Evolutionary conservation across 2,329 filamentous ascomycete genomes (phyloP), one percentile per base, ranked within the genome.

Genomic region (Geoglossum cookeanum): DNA sequence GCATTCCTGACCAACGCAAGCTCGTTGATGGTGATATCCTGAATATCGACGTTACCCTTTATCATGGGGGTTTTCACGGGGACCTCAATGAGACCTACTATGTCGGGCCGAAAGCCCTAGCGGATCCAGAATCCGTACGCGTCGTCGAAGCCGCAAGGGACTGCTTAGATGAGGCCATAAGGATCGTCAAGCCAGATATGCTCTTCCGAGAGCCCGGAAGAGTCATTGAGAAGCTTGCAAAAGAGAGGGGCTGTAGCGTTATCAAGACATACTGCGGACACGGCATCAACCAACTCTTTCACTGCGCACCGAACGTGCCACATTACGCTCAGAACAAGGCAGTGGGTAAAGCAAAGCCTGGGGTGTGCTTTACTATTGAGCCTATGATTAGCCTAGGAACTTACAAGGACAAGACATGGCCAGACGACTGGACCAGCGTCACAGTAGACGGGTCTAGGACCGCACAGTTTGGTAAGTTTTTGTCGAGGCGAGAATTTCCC

Each of bases 41-140:
- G 66, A 98, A 98, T 73, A 89, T 98, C 62, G 92, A 98, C 64
- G 87, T 98, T 4, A 90, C 89, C 0, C 74, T 98, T 48, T 98
- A 94, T 71, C 89, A 97, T 68, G 86, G 84, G 60, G 92, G 92
- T 57, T 97, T 91, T 73, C 92, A 98, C 68, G 89, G 88, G 57
- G 92, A 98, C 69, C 75, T 98, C 57, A 98, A 98, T 73, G 92
- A 98, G 74, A 98, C 92, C 11, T 98, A 97, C 73, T 98, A 98
- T 68, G 86, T 98, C 53, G 92, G 92, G 58, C 85, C 94, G 64
- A 88, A 85, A 66, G 87, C 92, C 47, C 79, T 80, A 65, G 81
- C 85, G 7, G 84, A 97, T 65, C 81, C 88, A 0, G 90, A 97
- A 63, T 80, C 85, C 3, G 88, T 97, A 33, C 82, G 90, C 35